These are phyloP conservation scores for Suillus plorans DNA, from an alignment of 768 basidiomycete species.

Conservation along the genomic window DNA sequence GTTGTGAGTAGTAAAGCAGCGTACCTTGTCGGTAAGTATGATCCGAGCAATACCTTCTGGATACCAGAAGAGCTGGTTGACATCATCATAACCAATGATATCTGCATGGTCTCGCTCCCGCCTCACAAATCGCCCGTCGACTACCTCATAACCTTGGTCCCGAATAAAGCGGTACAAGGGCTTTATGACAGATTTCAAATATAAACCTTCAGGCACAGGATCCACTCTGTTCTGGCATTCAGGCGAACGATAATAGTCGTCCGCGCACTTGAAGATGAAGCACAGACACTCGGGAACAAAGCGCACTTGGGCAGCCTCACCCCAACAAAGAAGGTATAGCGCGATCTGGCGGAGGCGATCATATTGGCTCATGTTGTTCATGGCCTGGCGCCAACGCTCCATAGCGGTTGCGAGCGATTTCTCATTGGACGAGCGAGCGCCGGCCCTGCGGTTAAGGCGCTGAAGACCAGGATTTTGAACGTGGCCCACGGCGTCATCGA, in stretches of 20 bases:
- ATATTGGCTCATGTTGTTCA: constrained; percentile 99
- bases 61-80: constrained; percentile 99
- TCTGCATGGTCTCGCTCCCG: constrained; percentile 90
- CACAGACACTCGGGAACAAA: constrained; percentile 96
- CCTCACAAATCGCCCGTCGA: constrained; percentile 92
- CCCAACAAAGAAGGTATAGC: constrained; percentile 94
- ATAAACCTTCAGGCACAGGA: constrained; percentile 93
- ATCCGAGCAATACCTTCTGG: constrained; percentile 97
- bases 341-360: constrained; percentile 96
- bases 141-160: constrained; percentile 96
- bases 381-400: constrained; percentile 93
- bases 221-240: constrained; percentile 94
- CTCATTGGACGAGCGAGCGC: constrained; percentile 54
- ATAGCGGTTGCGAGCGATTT: constrained; percentile 80
- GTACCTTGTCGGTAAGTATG: constrained; percentile 82
- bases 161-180: constrained; percentile 95
- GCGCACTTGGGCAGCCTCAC: constrained; percentile 95
- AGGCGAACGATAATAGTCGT: constrained; percentile 98
- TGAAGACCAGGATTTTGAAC: constrained; percentile 88
- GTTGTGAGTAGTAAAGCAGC: background rate
- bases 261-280: constrained; percentile 99
- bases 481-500: constrained; percentile 95
- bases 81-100: constrained; percentile 98
- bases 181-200: constrained; percentile 86
- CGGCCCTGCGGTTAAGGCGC: constrained; percentile 65